These are phyloP conservation scores for Fomitopsis pulvina DNA, from an alignment of 768 basidiomycete species.

Conservation along the genomic window DNA sequence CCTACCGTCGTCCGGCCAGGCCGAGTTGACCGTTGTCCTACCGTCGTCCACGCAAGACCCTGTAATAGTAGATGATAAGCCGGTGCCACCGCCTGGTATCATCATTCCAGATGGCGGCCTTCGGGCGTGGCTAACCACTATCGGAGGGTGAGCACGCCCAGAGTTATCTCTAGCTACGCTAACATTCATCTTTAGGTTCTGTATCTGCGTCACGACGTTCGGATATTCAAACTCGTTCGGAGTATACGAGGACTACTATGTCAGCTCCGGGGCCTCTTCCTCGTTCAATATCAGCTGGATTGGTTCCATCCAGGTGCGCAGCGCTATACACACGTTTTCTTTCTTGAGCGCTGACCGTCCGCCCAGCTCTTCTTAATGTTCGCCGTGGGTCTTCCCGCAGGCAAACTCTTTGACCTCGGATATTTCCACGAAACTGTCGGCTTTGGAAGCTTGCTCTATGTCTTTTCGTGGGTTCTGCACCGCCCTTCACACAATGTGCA, in stretches of 20 bases:
- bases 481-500: slow-evolving; percentile 21
- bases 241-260: slow-evolving; percentile 15
- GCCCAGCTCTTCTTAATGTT: slow-evolving; percentile 31
- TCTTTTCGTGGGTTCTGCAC: slow-evolving; percentile 19
- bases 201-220: slow-evolving; percentile 3
- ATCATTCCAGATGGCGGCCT: slow-evolving; percentile 1
- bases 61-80: too few relatives aligned
- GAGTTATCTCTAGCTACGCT: not conserved
- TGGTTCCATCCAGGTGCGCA: slow-evolving; percentile 37
- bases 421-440: slow-evolving; percentile 33
- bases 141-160: slow-evolving; percentile 3
- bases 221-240: slow-evolving; percentile 12
- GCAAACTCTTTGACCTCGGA: slow-evolving; percentile 37
- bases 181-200: not conserved
- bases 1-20: too few relatives aligned
- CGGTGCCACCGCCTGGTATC: too few relatives aligned
- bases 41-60: too few relatives aligned
- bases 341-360: not conserved
- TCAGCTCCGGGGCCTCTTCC: not conserved
- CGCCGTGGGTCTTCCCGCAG: slow-evolving; percentile 32
- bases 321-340: not conserved
- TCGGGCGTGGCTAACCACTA: not conserved
- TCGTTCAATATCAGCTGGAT: slow-evolving; percentile 34
- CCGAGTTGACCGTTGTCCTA: too few relatives aligned
- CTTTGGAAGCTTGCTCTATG: slow-evolving; percentile 14